Evolutionary conservation across 495 filamentous ascomycete species (phyloP), one percentile per base, ranked within the genome.

Genomic region (Penicillium dipodomyicola): DNA sequence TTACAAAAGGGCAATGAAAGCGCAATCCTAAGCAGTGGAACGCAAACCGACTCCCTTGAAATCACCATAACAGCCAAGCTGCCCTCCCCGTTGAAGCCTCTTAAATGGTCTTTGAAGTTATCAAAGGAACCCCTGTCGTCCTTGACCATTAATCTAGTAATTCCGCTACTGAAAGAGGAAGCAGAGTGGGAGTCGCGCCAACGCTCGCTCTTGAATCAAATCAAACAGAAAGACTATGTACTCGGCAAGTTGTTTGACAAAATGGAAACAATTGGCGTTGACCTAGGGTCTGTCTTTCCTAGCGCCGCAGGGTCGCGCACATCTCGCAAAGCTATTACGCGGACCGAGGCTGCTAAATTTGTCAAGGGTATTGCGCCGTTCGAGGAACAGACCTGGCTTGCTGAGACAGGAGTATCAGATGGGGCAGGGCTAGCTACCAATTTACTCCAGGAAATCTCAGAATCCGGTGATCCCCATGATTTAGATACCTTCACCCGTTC

Each of bases 201-300:
- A 80, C 43, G 70, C 73, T 72, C 75, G 29, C 79, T 96, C 2
- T 61, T 86, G 23, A 67, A 78, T 8, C 76, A 78, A 23, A 63
- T 96, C 10, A 79, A 77, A 56, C 85, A 92, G 33, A 96, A 96
- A 70, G 92, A 96, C 68, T 81, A 76, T 61, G 80, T 90, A 17
- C 89, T 96, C 54, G 75, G 78, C 17, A 89, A 86, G 56, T 65
- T 96, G 22, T 74, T 90, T 9, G 90, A 95, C 67, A 91, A 89
- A 62, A 74, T 94, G n/a, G 87, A 90, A 55, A 74, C 82, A 0
- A 80, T 84, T 44, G 82, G 85, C 1, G 77, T 82, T 2, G 88
- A 91, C 29, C 70, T 93, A 5, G 82, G 83, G 14, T 76, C 82
- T 22, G 77, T 92, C 3, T 90, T 96, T 71, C 87, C 86, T 15